A percentile compares a stretch with the other conserved stretches of the same genome.
phyloP scores from a whole-genome alignment of 1,284 basidiomycete genomes.

The Rhodotorula glutinis region DNA sequence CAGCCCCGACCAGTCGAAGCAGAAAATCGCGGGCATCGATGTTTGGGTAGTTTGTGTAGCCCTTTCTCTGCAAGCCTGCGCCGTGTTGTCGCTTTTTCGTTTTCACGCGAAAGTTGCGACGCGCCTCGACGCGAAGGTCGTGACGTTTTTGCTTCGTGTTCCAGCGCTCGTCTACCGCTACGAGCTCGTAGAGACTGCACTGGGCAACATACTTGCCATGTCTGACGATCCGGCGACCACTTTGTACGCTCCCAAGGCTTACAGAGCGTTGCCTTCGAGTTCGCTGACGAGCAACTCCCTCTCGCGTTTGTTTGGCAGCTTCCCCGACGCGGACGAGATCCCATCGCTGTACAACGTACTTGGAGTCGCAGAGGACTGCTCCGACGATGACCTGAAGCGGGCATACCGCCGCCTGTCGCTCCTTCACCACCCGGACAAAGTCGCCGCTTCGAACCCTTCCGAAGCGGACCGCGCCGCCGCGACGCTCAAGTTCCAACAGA shows the following conservation, averaged over 20 bases:
- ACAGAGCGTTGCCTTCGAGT: too few species aligned
- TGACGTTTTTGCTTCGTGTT: too few species aligned
- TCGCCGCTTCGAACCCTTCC: conserved; percentile 4
- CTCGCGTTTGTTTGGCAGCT: conserved; percentile 19
- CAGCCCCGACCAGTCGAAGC: not conserved
- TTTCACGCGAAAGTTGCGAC: too few species aligned
- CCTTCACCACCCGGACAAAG: conserved; percentile 64
- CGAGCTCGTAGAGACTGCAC: not conserved
- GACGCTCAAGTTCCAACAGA: conserved; percentile 69
- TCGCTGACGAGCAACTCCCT: not conserved
- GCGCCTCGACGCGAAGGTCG: too few species aligned
- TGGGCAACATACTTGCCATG: conserved; percentile 1
- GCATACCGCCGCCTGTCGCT: conserved; percentile 80
- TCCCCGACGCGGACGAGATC: conserved; percentile 24
- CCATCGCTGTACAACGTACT: conserved; percentile 40
- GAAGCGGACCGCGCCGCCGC: conserved; percentile 56
- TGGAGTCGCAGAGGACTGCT: conserved; percentile 18
- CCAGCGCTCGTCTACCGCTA: too few species aligned
- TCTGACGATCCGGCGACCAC: conserved; percentile 24
- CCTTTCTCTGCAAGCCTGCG: too few species aligned
- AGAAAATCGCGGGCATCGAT: conserved; percentile 2
- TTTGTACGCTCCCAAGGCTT: conserved; percentile 12
- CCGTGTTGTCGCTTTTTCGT: too few species aligned
- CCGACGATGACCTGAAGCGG: conserved; percentile 38
- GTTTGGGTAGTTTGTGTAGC: not conserved